A percentile compares a stretch with the other conserved stretches of the same genome.
Conservation (phyloP, 352 stramenopile species). For the Albugo laibachii region DNA sequence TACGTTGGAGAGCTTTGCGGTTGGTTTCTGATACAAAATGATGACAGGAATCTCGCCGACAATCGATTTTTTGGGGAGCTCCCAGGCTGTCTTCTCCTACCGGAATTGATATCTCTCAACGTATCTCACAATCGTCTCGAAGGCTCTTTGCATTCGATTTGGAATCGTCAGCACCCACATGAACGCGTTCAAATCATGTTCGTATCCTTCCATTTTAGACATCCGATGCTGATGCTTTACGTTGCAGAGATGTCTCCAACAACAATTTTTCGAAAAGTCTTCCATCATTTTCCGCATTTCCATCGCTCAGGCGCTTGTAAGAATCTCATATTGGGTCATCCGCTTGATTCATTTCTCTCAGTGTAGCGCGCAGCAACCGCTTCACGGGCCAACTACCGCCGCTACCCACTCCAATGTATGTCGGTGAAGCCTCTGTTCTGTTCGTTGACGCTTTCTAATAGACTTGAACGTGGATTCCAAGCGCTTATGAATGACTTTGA, state of each 20-base stretch:
- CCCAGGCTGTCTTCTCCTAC: conserved; percentile 4
- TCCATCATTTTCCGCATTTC: conserved; percentile 8
- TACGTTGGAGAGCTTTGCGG: conserved; percentile 9
- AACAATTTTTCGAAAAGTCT: conserved; percentile 16
- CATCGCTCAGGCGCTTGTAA: conserved; percentile 12
- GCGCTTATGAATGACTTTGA: not conserved
- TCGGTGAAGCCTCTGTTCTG: not conserved
- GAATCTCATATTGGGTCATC: conserved; percentile 4
- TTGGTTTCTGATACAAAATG: not conserved
- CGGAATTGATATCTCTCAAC: not conserved
- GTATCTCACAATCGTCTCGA: conserved; percentile 17
- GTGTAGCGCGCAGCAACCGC: conserved; percentile 7
- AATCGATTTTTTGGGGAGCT: conserved; percentile 24
- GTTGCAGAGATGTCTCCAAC: conserved; percentile 13
- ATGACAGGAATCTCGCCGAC: conserved; percentile 23
- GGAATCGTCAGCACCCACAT: conserved; percentile 23
- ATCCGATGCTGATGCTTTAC: not conserved
- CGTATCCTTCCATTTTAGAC: not conserved
- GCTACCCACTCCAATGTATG: conserved; percentile 6
- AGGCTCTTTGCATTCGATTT: conserved; percentile 13
- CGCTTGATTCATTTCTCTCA: conserved; percentile 3
- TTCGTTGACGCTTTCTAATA: conserved; percentile 13
- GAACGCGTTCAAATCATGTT: conserved; percentile 32
- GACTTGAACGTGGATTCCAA: conserved; percentile 26
- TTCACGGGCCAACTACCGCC: conserved; percentile 4